Conservation (phyloP, 2,329 filamentous ascomycete species). For the Bipolaris cookei region DNA sequence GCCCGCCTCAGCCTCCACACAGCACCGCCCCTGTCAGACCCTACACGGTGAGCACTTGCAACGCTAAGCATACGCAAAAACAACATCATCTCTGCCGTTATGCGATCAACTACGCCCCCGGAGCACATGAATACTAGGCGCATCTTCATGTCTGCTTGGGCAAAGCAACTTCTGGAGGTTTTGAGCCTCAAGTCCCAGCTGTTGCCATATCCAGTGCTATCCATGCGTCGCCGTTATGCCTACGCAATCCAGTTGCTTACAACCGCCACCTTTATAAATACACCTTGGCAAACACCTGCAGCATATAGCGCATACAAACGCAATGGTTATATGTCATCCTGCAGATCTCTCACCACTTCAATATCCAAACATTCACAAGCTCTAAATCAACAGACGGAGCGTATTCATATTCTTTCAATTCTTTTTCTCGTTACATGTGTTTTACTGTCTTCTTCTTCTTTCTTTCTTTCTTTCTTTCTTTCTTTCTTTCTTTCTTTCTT, state of each 20-base stretch:
- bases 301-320: too few relatives aligned
- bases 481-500: constrained; percentile 11
- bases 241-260: background rate
- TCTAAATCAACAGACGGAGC: background rate
- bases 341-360: too few relatives aligned
- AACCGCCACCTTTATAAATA: background rate
- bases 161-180: background rate
- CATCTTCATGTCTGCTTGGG: background rate
- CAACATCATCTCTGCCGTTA: background rate
- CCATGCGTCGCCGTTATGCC: background rate
- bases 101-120: background rate
- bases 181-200: background rate
- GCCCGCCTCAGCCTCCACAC: constrained; percentile 38
- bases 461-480: constrained; percentile 14
- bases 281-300: too few relatives aligned
- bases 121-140: background rate
- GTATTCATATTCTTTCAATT: constrained; percentile 13
- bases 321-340: too few relatives aligned
- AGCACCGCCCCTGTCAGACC: constrained; percentile 13
- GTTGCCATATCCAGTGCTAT: background rate
- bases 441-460: constrained; percentile 7
- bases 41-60: background rate
- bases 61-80: background rate
- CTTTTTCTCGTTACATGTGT: constrained; percentile 24
- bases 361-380: background rate